Percentiles rank a stretch among this genome's conserved stretches.
Evolutionary conservation across 495 filamentous ascomycete genomes (phyloP).

Genomic region (Clavariopsis aquatica): DNA sequence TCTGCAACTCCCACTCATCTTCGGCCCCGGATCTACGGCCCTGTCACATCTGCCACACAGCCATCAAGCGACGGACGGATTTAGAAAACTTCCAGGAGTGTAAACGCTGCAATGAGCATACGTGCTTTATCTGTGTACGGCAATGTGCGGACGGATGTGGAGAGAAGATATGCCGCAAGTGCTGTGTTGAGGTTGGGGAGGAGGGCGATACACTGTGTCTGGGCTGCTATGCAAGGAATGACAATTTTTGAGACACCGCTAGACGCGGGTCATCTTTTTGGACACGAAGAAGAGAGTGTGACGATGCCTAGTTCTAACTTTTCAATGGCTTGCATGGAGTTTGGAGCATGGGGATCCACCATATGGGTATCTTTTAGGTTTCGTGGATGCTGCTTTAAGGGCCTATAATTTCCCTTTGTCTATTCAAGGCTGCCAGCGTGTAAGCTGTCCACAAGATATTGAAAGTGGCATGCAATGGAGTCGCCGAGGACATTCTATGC

Average conservation of each 20-base stretch:
- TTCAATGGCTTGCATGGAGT: no score
- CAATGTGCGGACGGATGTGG: constrained; percentile 21
- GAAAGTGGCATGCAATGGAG: no score
- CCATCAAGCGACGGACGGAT: constrained; percentile 26
- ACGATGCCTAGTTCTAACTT: no score
- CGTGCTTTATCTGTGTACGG: constrained; percentile 35
- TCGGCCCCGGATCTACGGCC: constrained; percentile 23
- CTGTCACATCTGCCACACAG: constrained; percentile 34
- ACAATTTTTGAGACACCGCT: not conserved
- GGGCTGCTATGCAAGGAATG: constrained; percentile 12
- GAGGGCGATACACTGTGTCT: constrained; percentile 34
- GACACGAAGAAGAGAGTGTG: not conserved
- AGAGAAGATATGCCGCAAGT: constrained; percentile 27
- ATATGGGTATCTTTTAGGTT: no score
- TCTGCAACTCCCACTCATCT: not conserved
- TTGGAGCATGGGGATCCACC: no score
- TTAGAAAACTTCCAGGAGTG: constrained; percentile 30
- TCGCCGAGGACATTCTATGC: no score
- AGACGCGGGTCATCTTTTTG: not conserved
- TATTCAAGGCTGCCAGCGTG: no score
- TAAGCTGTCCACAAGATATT: no score
- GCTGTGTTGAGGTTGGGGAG: constrained; percentile 34
- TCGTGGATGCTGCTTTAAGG: no score
- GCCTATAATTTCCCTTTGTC: no score
- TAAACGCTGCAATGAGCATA: constrained; percentile 25